These are phyloP conservation scores for Leccinum subtestaceum DNA, from an alignment of 768 basidiomycete species.

Conservation along the genomic window DNA sequence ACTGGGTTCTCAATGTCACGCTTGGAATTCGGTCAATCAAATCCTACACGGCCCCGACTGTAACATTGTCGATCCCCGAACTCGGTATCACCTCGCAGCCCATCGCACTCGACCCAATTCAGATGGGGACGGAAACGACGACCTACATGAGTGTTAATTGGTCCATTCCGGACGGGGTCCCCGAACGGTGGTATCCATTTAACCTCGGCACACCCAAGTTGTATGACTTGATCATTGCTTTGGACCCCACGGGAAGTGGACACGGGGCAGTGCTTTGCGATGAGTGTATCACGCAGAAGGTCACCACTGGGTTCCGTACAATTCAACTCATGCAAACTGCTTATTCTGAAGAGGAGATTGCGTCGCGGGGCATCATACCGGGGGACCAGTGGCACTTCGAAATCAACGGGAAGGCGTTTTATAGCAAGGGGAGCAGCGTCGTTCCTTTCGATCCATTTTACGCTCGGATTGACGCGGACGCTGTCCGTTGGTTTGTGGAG, in stretches of 20 bases:
- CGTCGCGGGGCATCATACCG: conserved; percentile 48
- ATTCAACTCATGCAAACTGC: conserved; percentile 49
- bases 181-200: no score
- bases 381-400: conserved; percentile 63
- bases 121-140: no score
- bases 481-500: conserved; percentile 54
- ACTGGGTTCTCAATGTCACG: no score
- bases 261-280: conserved; percentile 6
- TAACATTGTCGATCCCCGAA: no score
- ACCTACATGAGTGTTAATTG: no score
- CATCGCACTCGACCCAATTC: no score
- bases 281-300: conserved; percentile 36
- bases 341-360: conserved; percentile 45
- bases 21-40: no score
- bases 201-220: no score
- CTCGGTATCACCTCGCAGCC: no score
- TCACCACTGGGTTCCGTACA: conserved; percentile 58
- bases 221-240: background rate
- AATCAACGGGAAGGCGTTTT: conserved; percentile 56
- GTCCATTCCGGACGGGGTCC: no score
- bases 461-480: conserved; percentile 45
- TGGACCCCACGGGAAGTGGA: conserved; percentile 4
- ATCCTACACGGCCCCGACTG: no score
- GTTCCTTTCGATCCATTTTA: conserved; percentile 64
- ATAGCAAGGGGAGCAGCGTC: conserved; percentile 53